Evolutionary conservation across 371 early-diverging fungal species (phyloP).

Genomic region (Saksenaea oblongispora): DNA sequence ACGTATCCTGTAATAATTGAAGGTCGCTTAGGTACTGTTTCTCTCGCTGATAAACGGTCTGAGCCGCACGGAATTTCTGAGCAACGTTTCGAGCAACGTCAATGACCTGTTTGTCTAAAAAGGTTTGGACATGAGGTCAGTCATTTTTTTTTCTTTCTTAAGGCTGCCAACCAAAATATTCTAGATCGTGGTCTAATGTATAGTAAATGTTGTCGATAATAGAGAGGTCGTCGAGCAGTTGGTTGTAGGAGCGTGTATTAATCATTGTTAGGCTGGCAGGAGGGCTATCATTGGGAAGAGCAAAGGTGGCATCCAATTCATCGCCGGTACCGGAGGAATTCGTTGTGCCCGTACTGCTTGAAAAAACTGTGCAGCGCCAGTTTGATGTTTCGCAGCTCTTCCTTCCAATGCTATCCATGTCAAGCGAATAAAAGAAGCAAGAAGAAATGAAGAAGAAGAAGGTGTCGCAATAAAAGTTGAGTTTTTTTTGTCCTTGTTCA

Average conservation of each 20-base stretch:
- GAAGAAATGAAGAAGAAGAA: constrained; percentile 22
- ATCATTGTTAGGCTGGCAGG: not conserved
- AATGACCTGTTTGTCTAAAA: constrained; percentile 25
- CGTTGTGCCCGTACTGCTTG: constrained; percentile 1
- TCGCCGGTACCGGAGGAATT: not conserved
- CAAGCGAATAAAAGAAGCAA: constrained; percentile 11
- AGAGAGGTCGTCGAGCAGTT: not conserved
- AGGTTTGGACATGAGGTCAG: not conserved
- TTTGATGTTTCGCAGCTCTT: not conserved
- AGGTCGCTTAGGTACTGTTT: constrained; percentile 16
- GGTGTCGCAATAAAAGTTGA: not conserved
- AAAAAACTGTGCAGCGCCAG: not conserved
- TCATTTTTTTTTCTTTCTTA: constrained; percentile 1
- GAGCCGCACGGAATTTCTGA: constrained; percentile 20
- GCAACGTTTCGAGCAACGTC: constrained; percentile 31
- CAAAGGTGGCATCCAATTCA: not conserved
- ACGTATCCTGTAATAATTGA: constrained; percentile 1
- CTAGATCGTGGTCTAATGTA: not conserved
- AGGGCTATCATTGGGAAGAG: not conserved
- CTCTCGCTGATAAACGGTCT: constrained; percentile 20
- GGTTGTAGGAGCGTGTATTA: not conserved
- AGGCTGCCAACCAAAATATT: not conserved
- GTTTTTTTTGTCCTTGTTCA: not conserved
- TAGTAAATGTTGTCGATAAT: not conserved
- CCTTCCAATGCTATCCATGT: not conserved